Percentiles rank a stretch among this genome's conserved stretches.
Conservation (phyloP, 257 asterid genomes). For the Buddleja alternifolia region DNA sequence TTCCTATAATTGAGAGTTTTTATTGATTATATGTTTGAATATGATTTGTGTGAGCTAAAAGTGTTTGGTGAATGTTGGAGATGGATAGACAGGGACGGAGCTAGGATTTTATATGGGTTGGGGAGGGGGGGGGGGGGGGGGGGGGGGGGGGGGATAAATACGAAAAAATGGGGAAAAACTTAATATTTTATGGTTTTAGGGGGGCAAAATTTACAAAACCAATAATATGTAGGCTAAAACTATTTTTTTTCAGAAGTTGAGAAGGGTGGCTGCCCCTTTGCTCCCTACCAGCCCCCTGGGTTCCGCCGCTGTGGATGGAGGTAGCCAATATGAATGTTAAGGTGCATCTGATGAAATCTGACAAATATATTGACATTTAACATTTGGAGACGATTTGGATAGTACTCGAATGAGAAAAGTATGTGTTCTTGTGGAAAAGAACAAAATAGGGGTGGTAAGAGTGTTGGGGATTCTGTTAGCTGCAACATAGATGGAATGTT, state of each 20-base stretch:
- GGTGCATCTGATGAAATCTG: conserved; percentile 1
- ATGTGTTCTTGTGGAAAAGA: neutral
- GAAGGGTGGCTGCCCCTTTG: no score
- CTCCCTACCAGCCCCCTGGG: no score
- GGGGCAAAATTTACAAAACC: no score
- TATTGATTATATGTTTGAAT: neutral
- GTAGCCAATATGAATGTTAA: conserved; percentile 3
- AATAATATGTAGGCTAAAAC: no score
- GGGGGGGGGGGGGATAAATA: no score
- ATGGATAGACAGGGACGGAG: no score
- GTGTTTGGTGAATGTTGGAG: neutral
- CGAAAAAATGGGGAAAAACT: no score
- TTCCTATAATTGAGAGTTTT: conserved; percentile 10
- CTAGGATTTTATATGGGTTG: no score
- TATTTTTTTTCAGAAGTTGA: no score
- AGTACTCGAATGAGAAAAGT: neutral
- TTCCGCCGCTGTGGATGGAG: no score
- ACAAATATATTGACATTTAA: neutral
- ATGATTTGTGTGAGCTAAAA: conserved; percentile 5
- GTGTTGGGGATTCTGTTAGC: conserved; percentile 1
- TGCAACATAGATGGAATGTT: conserved; percentile 1
- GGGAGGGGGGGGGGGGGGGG: no score
- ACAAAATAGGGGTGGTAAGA: neutral
- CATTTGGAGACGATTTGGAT: neutral
- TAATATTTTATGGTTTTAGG: no score